These are phyloP conservation scores for Sonneratia alba DNA, from an alignment of 345 rosid genomes.

Conservation along the genomic window DNA sequence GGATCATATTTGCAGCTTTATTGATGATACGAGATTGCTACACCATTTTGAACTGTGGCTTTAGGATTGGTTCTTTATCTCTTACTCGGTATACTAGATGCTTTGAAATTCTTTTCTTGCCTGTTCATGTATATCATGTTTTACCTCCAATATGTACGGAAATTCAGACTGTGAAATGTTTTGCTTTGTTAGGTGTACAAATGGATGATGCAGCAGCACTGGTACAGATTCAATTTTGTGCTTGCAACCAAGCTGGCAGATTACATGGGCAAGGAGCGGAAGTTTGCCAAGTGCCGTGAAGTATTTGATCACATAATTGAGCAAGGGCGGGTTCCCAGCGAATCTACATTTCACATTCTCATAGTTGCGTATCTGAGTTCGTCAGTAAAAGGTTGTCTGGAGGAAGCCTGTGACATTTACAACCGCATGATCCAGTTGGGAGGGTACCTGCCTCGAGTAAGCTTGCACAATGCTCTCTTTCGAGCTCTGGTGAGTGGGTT, in stretches of 20 bases:
- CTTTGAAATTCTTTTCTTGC: background rate
- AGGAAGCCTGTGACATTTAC: constrained; percentile 75
- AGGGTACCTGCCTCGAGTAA: constrained; percentile 61
- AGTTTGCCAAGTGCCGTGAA: constrained; percentile 66
- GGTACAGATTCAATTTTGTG: constrained; percentile 80
- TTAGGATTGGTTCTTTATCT: background rate
- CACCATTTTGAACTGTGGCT: too few species aligned
- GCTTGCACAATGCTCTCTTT: constrained; percentile 47
- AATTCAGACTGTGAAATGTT: background rate
- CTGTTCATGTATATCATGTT: constrained; percentile 4
- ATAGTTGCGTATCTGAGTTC: constrained; percentile 70
- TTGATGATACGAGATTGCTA: background rate
- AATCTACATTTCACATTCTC: constrained; percentile 78
- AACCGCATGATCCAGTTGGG: constrained; percentile 85
- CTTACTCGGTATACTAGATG: too few species aligned
- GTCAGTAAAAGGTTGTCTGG: constrained; percentile 52
- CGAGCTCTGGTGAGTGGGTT: constrained; percentile 35
- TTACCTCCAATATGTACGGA: background rate
- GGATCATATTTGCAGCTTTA: background rate
- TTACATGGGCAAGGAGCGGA: constrained; percentile 71
- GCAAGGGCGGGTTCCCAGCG: constrained; percentile 85
- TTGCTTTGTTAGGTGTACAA: constrained; percentile 53
- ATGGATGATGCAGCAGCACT: constrained; percentile 85
- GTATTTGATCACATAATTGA: constrained; percentile 70
- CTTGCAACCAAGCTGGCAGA: constrained; percentile 83